Evolutionary conservation across 805 yeast species (phyloP), one percentile per base, ranked within the genome.

Genomic region (Wickerhamomyces kurtzmanii): DNA sequence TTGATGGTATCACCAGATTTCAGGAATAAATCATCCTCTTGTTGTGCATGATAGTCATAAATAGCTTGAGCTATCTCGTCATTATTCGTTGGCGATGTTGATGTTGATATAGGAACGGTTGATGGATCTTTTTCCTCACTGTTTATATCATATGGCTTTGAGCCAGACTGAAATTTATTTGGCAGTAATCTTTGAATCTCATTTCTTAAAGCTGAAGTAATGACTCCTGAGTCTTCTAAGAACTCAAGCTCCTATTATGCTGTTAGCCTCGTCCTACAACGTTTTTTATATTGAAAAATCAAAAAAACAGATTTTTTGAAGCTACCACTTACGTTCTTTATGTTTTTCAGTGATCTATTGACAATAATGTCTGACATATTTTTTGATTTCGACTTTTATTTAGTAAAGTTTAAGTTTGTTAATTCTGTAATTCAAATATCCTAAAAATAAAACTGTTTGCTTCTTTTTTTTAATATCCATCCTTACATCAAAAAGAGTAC

Each of bases 31-130:
- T 89, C 98, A 19, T 76, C 89, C 1, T 70, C 59, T 49, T 83
- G 85, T 40, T 75, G 82, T 0, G 94, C 75, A 6, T 56, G 52
- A 55, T 77, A 89, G 42, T 72, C 83, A 54, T 81, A 91, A 26
- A 81, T 31, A 0, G 85, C 96, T 37, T 72, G 84, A 1, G 65
- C 77, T 12, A 54, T 63, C 30, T 68, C 68, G 3, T 26, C 32
- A 16, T 24, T 6, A 10, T 40, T 29, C 5, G 55, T 43, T 16
- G 51, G 42, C 15, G 39, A 37, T 15, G 32, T 27, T 15, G 45
- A 45, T 8, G 51, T 39, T 5, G 49, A 39, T 9, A 38, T 36
- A 12, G 42, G 32, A n/a, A n/a, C n/a, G 30, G 38, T 30, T 22
- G 34, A 18, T 17, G 30, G 12, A 14, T 16, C 28, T 8, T 26